phyloP scores from a whole-genome alignment of 768 basidiomycete genomes.

The Leccinum barrowsii region DNA sequence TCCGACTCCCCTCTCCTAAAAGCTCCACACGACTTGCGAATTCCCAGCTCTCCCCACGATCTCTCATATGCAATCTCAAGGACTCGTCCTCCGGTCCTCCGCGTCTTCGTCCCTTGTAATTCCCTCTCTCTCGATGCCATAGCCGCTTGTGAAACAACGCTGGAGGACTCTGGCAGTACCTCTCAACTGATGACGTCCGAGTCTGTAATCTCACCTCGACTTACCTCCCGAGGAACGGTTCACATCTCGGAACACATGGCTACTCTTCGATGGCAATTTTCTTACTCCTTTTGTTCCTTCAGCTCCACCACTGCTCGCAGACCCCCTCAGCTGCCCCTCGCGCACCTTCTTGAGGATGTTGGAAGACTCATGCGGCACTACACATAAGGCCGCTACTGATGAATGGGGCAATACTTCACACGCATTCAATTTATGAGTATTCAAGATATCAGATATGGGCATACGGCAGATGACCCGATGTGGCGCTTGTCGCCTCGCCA shows the following conservation, averaged over 20 bases:
- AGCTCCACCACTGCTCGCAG: constrained; percentile 44
- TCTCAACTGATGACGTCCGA: constrained; percentile 39
- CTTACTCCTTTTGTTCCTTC: constrained; percentile 64
- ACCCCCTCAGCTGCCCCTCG: constrained; percentile 62
- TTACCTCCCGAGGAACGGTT: constrained; percentile 18
- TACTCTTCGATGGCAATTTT: constrained; percentile 62
- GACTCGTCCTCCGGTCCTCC: constrained; percentile 45
- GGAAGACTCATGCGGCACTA: no score
- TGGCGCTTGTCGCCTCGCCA: background rate
- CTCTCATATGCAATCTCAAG: constrained; percentile 56
- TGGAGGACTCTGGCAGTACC: constrained; percentile 65
- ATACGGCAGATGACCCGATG: no score
- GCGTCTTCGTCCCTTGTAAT: constrained; percentile 71
- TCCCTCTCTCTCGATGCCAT: constrained; percentile 45
- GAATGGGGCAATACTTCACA: no score
- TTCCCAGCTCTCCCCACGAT: constrained; percentile 52
- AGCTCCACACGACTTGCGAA: background rate
- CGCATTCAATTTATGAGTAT: no score
- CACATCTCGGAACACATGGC: constrained; percentile 47
- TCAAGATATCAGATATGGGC: no score
- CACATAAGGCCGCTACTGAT: no score
- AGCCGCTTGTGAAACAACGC: constrained; percentile 56
- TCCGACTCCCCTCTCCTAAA: constrained; percentile 19
- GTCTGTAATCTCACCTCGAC: constrained; percentile 10
- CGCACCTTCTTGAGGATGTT: constrained; percentile 20